phyloP scores from a whole-genome alignment of 2,329 filamentous ascomycete species.

The Fonsecaea pedrosoi region DNA sequence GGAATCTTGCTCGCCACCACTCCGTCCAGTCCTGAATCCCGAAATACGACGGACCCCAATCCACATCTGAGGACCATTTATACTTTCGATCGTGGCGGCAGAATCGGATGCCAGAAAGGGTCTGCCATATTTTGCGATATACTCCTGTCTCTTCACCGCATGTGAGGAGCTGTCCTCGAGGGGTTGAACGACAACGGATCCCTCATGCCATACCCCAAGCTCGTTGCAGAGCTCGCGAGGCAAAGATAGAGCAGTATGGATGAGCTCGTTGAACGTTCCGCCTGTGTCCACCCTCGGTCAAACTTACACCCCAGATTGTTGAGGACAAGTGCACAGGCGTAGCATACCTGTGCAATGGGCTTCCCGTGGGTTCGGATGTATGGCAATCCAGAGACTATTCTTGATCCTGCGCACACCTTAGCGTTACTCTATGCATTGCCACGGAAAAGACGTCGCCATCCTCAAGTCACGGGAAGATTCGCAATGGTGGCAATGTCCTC shows the following conservation, averaged over 20 bases:
- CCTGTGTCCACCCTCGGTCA: not conserved
- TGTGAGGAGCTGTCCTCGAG: not conserved
- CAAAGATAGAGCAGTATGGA: not conserved
- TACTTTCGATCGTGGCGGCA: not conserved
- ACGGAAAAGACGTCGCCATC: too few species aligned
- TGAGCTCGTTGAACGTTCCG: not conserved
- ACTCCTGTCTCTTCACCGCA: not conserved
- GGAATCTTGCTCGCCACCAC: not conserved
- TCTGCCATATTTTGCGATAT: not conserved
- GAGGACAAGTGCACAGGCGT: not conserved
- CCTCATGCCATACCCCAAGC: not conserved
- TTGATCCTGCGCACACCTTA: too few species aligned
- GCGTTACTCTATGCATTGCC: too few species aligned
- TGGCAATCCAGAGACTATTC: too few species aligned
- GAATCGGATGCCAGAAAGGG: not conserved
- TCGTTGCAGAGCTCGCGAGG: not conserved
- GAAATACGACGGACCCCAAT: not conserved
- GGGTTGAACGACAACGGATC: not conserved
- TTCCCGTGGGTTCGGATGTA: too few species aligned
- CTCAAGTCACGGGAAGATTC: too few species aligned
- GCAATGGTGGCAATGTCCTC: too few species aligned
- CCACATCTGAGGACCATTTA: not conserved
- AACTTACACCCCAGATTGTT: conserved; percentile 47
- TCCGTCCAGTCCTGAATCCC: not conserved
- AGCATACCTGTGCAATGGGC: too few species aligned